Evolutionary conservation across 2,329 filamentous ascomycete genomes (phyloP).

Genomic region (Aspergillus tanneri): DNA sequence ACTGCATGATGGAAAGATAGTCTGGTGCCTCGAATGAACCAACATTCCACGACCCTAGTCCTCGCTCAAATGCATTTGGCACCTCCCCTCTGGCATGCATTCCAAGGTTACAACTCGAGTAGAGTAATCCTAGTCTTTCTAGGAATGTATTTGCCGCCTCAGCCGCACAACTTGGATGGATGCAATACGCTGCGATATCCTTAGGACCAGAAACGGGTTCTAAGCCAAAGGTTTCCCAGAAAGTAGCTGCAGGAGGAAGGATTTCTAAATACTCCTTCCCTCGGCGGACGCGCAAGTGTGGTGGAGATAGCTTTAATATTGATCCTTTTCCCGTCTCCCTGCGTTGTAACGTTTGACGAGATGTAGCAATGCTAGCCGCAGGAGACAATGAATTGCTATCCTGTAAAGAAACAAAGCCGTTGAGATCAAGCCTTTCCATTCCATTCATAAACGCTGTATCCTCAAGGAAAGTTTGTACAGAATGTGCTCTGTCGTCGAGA

Average conservation of each 20-base stretch:
- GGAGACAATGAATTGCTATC: constrained; percentile 22
- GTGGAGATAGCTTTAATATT: constrained; percentile 48
- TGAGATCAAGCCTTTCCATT: constrained; percentile 37
- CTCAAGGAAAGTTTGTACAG: constrained; percentile 29
- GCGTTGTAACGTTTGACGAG: constrained; percentile 23
- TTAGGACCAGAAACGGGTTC: constrained; percentile 57
- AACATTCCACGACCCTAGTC: constrained; percentile 39
- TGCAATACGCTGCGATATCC: constrained; percentile 57
- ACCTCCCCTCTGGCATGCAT: constrained; percentile 47
- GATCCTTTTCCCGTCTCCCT: constrained; percentile 33
- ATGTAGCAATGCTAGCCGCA: constrained; percentile 13
- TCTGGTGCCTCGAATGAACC: constrained; percentile 24
- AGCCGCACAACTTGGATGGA: constrained; percentile 52
- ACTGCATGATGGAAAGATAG: constrained; percentile 38
- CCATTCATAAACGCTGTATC: constrained; percentile 30
- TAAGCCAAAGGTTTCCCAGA: constrained; percentile 62
- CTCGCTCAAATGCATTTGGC: constrained; percentile 40
- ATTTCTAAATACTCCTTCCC: constrained; percentile 55
- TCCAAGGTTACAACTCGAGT: constrained; percentile 59
- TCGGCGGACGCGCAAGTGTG: constrained; percentile 56
- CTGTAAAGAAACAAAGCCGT: constrained; percentile 36
- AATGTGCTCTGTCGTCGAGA: constrained; percentile 27
- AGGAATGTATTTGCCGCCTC: constrained; percentile 53
- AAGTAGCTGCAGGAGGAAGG: constrained; percentile 56
- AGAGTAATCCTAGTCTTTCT: constrained; percentile 53